A percentile compares a stretch with the other conserved stretches of the same genome.
Conservation (phyloP, 2,329 filamentous ascomycete genomes). For the Sporothrix brasiliensis region DNA sequence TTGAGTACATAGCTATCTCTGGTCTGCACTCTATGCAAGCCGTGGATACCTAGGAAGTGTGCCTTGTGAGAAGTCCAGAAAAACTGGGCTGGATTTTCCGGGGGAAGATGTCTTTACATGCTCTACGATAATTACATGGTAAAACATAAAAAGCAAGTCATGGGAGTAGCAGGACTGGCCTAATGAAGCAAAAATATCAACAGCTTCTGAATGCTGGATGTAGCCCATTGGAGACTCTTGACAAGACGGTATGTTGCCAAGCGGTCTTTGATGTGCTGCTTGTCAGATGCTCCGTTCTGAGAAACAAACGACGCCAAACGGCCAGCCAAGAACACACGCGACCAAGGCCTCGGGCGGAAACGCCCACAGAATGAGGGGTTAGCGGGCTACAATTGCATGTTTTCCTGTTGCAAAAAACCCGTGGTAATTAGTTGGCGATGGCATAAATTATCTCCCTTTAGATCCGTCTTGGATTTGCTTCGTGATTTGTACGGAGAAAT, state of each 20-base stretch:
- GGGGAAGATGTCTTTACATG: not conserved
- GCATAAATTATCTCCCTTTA: not conserved
- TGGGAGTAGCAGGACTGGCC: constrained; percentile 3
- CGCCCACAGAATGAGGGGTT: constrained; percentile 12
- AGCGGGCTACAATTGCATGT: not conserved
- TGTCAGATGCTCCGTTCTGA: not conserved
- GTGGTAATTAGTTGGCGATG: not conserved
- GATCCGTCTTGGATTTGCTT: not conserved
- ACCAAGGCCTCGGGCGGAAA: not conserved
- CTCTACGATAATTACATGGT: not conserved
- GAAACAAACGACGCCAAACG: not conserved
- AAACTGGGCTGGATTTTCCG: constrained; percentile 7
- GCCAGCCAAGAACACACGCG: constrained; percentile 2
- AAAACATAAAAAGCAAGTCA: not conserved
- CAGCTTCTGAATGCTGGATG: not conserved
- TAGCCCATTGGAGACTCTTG: not conserved
- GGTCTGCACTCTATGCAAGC: not conserved
- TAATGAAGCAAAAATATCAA: not conserved
- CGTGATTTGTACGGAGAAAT: no score
- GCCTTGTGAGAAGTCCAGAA: not conserved
- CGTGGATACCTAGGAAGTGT: not conserved
- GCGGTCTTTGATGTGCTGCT: not conserved
- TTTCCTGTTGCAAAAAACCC: not conserved
- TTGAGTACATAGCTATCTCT: not conserved
- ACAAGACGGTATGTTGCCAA: not conserved